Evolutionary conservation across 805 yeast genomes (phyloP).

Genomic region (Tetrapisispora fleetii): DNA sequence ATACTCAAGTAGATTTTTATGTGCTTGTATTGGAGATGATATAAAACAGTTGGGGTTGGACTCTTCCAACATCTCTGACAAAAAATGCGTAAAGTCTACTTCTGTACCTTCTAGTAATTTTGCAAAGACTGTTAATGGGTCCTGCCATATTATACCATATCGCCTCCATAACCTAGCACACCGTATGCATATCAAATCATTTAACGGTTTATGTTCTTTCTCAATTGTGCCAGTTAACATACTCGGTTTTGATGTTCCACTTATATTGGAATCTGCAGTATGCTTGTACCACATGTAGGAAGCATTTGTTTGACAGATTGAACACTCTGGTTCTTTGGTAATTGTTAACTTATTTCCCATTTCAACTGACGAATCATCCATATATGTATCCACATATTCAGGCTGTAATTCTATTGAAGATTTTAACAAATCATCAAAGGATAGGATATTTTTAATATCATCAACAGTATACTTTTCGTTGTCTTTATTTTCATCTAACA

Average conservation of each 20-base stretch:
- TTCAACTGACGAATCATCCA: constrained; percentile 54
- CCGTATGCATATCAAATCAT: constrained; percentile 64
- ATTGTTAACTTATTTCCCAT: constrained; percentile 35
- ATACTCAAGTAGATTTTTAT: constrained; percentile 46
- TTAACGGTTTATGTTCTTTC: constrained; percentile 14
- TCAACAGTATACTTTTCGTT: not conserved
- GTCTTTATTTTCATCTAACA: not conserved
- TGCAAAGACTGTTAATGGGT: constrained; percentile 56
- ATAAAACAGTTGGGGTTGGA: constrained; percentile 10
- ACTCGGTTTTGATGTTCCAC: not conserved
- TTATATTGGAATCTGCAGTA: not conserved
- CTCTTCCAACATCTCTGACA: constrained; percentile 16
- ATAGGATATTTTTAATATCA: not conserved
- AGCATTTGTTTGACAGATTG: constrained; percentile 46
- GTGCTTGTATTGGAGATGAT: constrained; percentile 14
- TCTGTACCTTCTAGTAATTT: constrained; percentile 27
- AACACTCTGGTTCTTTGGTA: constrained; percentile 46
- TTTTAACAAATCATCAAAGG: not conserved
- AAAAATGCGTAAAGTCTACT: constrained; percentile 6
- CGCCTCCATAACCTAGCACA: constrained; percentile 90
- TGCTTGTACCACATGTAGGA: constrained; percentile 30
- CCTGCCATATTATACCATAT: constrained; percentile 81
- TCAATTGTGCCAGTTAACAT: not conserved
- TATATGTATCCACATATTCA: constrained; percentile 21
- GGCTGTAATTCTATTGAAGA: constrained; percentile 4